Evolutionary conservation across 176 grass and related monocot genomes (phyloP).

Genomic region (Calamus simplicifolius): DNA sequence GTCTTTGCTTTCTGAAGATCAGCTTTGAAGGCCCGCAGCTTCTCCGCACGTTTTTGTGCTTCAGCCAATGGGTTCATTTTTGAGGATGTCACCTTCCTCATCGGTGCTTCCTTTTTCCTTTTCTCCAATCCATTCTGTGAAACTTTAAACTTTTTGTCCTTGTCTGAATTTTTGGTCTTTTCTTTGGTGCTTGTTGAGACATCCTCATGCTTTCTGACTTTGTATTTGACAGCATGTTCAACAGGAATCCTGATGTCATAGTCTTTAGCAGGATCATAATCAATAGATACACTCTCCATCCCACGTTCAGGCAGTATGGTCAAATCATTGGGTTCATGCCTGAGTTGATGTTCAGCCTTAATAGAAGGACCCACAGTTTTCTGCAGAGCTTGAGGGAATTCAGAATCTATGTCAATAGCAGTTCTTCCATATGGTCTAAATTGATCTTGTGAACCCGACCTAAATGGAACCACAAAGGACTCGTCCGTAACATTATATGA

Average conservation of each 20-base stretch:
- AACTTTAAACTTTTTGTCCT: slow-evolving; percentile 59
- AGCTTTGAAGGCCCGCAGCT: slow-evolving; percentile 71
- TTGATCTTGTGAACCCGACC: slow-evolving; percentile 42
- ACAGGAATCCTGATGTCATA: slow-evolving; percentile 49
- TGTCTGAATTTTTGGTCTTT: slow-evolving; percentile 48
- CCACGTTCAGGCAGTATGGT: slow-evolving; percentile 57
- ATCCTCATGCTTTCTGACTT: slow-evolving; percentile 40
- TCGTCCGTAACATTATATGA: slow-evolving; percentile 47
- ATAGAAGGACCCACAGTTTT: slow-evolving; percentile 22
- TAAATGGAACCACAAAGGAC: slow-evolving; percentile 82
- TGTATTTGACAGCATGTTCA: slow-evolving; percentile 29
- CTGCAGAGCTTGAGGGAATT: slow-evolving; percentile 32
- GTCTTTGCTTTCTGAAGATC: slow-evolving; percentile 92
- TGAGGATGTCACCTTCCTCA: slow-evolving; percentile 46
- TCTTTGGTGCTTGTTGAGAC: slow-evolving; percentile 19
- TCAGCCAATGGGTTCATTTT: slow-evolving; percentile 47
- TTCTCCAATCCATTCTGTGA: slow-evolving; percentile 60
- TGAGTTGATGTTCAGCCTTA: slow-evolving; percentile 39
- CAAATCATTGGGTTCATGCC: slow-evolving; percentile 82
- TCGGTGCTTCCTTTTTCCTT: slow-evolving; percentile 58
- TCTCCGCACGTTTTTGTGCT: slow-evolving; percentile 90
- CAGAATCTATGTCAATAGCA: slow-evolving; percentile 75
- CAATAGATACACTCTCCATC: slow-evolving; percentile 49
- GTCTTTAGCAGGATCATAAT: slow-evolving; percentile 82
- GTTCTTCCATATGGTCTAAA: slow-evolving; percentile 36